These are phyloP conservation scores for Penstemon barbatus DNA, from an alignment of 257 asterid species.

Conservation along the genomic window DNA sequence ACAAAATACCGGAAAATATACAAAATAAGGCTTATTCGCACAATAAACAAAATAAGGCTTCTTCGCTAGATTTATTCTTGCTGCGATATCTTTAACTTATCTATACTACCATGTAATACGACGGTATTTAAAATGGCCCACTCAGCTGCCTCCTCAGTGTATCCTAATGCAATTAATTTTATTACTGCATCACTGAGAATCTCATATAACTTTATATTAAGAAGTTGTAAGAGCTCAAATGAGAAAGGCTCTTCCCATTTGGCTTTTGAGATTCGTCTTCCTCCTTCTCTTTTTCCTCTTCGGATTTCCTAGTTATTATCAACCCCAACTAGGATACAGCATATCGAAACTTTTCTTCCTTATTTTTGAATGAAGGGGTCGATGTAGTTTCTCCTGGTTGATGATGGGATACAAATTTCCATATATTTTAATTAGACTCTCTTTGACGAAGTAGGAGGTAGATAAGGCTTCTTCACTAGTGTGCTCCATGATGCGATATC, in stretches of 20 bases:
- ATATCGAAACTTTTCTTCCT: slow-evolving; percentile 37
- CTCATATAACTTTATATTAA: slow-evolving; percentile 38
- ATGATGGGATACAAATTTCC: slow-evolving; percentile 52
- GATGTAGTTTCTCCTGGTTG: slow-evolving; percentile 31
- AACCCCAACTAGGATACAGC: slow-evolving; percentile 39
- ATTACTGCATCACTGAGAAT: slow-evolving; percentile 52
- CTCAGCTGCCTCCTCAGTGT: slow-evolving; percentile 58
- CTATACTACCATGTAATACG: slow-evolving; percentile 61
- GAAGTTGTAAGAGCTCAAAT: slow-evolving; percentile 54
- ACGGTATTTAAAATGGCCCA: slow-evolving; percentile 61
- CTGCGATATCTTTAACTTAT: too few species aligned
- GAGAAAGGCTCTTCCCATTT: slow-evolving; percentile 67
- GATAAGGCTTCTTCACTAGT: slow-evolving; percentile 29
- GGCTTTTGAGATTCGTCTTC: slow-evolving; percentile 30
- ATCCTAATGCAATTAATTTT: slow-evolving; percentile 60
- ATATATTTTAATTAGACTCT: slow-evolving; percentile 57
- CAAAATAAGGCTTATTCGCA: too few species aligned
- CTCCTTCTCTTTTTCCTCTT: slow-evolving; percentile 4
- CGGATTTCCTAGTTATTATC: slow-evolving; percentile 1
- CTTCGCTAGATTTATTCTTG: too few species aligned
- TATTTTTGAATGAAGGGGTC: slow-evolving; percentile 44
- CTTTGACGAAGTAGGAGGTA: slow-evolving; percentile 22
- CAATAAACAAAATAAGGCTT: too few species aligned
- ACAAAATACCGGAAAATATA: too few species aligned
- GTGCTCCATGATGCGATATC: too few species aligned